Conservation (phyloP, 495 filamentous ascomycete genomes). For the Staphylotrichum tortipilum region DNA sequence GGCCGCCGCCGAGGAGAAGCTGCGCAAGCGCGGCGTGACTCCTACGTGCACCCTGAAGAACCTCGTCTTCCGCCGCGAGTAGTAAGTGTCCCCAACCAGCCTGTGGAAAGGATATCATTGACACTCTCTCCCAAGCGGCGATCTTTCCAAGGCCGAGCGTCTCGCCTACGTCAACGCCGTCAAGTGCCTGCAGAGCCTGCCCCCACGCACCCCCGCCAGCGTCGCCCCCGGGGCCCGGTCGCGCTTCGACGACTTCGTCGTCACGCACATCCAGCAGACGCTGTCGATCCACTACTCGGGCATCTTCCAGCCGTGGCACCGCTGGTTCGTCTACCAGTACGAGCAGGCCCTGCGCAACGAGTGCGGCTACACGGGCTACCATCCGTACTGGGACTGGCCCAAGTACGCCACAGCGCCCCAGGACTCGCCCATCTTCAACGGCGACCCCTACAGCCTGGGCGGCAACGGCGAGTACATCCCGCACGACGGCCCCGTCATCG, state of each 20-base stretch:
- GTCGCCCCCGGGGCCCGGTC: slow-evolving; percentile 27
- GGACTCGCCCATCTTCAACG: slow-evolving; percentile 54
- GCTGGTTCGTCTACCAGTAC: slow-evolving; percentile 55
- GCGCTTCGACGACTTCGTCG: slow-evolving; percentile 64
- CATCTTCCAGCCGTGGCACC: slow-evolving; percentile 63
- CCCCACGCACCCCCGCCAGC: slow-evolving; percentile 37
- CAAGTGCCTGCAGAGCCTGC: slow-evolving; percentile 49
- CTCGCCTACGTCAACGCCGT: slow-evolving; percentile 55
- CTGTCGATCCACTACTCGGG: slow-evolving; percentile 54
- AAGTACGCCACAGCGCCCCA: slow-evolving; percentile 39
- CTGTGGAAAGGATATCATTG: no score
- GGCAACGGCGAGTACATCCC: slow-evolving; percentile 49
- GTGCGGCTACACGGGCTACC: slow-evolving; percentile 57
- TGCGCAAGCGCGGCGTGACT: slow-evolving; percentile 9
- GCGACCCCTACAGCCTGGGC: slow-evolving; percentile 46
- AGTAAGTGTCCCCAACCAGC: slow-evolving; percentile 6
- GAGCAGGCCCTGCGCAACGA: slow-evolving; percentile 62
- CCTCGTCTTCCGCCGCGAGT: slow-evolving; percentile 13
- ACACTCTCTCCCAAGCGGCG: slow-evolving; percentile 22
- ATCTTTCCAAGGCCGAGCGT: slow-evolving; percentile 37
- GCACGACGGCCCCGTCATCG: slow-evolving; percentile 19
- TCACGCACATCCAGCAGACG: slow-evolving; percentile 58
- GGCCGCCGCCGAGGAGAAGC: background rate
- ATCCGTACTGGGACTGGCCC: slow-evolving; percentile 62
- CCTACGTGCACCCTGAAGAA: slow-evolving; percentile 7